These are phyloP conservation scores for Pilatotrama ljubarskyi DNA, from an alignment of 768 basidiomycete species.

Conservation along the genomic window DNA sequence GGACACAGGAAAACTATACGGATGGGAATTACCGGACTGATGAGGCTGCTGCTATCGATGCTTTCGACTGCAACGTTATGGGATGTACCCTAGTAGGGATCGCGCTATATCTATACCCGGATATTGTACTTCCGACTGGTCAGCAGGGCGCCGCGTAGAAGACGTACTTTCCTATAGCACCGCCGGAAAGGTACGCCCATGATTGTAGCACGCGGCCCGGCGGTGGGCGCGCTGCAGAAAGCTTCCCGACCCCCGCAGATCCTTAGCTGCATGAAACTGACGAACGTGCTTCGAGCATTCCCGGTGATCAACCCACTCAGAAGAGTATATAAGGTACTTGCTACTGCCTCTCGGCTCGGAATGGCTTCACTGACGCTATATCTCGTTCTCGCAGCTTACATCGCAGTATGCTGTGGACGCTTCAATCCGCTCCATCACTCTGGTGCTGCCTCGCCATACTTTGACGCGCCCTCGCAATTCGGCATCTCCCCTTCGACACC, in stretches of 20 bases:
- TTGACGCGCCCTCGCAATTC: conserved; percentile 41
- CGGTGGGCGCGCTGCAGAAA: not conserved
- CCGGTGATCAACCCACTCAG: too few species aligned
- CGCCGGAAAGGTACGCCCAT: too few species aligned
- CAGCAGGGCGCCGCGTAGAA: not conserved
- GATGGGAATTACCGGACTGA: conserved; percentile 57
- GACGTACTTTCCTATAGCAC: too few species aligned
- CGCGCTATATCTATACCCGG: conserved; percentile 7
- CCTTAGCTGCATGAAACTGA: not conserved
- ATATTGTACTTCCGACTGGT: not conserved
- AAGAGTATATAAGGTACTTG: not conserved
- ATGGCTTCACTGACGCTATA: not conserved
- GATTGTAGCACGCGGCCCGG: too few species aligned
- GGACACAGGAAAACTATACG: conserved; percentile 56
- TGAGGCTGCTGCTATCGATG: not conserved
- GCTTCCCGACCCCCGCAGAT: not conserved
- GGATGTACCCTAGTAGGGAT: conserved; percentile 15
- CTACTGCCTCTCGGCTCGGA: not conserved
- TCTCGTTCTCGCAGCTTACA: not conserved
- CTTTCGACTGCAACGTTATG: conserved; percentile 1
- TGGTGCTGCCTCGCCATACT: conserved; percentile 45
- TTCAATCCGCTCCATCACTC: conserved; percentile 45
- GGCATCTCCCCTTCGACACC: conserved; percentile 37
- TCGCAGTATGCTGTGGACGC: not conserved
- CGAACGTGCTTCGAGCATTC: conserved; percentile 1